Base-by-base conservation (phyloP, 2,329 filamentous ascomycete genomes). In the Ophiocordyceps australis region DNA sequence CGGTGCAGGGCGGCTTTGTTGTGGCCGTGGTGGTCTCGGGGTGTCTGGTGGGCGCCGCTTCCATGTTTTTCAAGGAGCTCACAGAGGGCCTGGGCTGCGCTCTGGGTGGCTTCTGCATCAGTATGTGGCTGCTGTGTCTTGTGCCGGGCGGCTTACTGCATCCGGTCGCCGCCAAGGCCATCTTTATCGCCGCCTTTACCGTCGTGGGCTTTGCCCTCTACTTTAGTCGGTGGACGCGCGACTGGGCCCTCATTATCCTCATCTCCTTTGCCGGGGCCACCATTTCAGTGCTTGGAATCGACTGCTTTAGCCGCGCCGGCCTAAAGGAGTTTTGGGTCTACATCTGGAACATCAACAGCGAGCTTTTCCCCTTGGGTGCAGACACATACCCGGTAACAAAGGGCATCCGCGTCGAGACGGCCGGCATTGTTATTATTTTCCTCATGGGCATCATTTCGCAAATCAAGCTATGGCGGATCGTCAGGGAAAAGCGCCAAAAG, bases 311-410 rank as follows among this genome's bases (percentile, higher is more conserved):
- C 40, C 62, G 72, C 33, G 82, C 83, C n/a, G 86, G 86, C 0
- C 55, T 92, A 38, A 94, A 93, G 47, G 86, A 95, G 46, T 94
- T 94, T 38, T 95, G 86, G 86, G 65, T 81, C 5, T 95, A 91
- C 45, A 62, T 92, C 20, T 95, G 86, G 86, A 57, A 56, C 23
- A 51, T 95, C 20, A 94, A 94, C 46, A 57, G 71, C 22, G 62
- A 77, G 26, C 55, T 83, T 1, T 95, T 95, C 40, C 85, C 85
- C 0, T 53, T 82, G 3, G 65, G 69, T 20, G 76, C 77, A 2
- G 59, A 62, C 24, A 82, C 78, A 0, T 95, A 92, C 43, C 86
- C 86, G 0, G 55, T 93, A 9, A 94, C 82, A 0, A 77, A 74
- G 38, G 81, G 80, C 3, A 89, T 94, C 29, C 70, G 72, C 20